Base-by-base conservation (phyloP, 2,329 filamentous ascomycete genomes). In the Colletotrichum eleusines region DNA sequence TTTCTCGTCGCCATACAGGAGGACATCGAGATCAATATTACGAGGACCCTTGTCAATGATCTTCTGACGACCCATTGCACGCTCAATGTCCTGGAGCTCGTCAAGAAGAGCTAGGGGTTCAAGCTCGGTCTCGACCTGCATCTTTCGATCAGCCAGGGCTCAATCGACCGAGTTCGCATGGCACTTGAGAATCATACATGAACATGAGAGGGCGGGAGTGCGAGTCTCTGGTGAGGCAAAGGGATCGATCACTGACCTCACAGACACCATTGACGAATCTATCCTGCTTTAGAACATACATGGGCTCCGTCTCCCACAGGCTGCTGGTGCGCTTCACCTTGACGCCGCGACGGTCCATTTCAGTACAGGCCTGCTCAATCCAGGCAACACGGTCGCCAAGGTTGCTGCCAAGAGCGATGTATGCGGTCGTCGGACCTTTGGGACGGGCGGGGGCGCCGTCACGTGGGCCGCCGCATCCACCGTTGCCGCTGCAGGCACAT, bases 301-400 rank as follows among this genome's bases (percentile, higher is more conserved):
- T 99, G 28, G 96, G 94, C 76, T 94, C 90, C 4, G 95, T 99
- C 83, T 98, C 94, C 88, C 96, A 99, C 3, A 99, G 85, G 72
- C 90, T 92, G 80, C 95, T 98, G 0, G 95, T 97, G 76, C 91
- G 87, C 76, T 89, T 87, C 48, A 99, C 88, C 63, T 82, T 88
- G 77, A 98, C 94, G 42, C 90, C 90, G 28, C 89, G 85, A 54
- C 85, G 83, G 73, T 93, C 89, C 89, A 99, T 94, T 78, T 92
- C 88, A 54, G 85, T 85, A 79, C 94, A 95, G 0, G 96, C 95
- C 76, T 87, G 86, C 80, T 98, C 94, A 74, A 99, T 97, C 88
- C 92, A 92, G 51, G 86, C 88, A 62, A 97, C 87, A 51, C 95
- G 91, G 78, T 98, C 91, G 5, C 95, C 95, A 62, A 98, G 81